A percentile compares a stretch with the other conserved stretches of the same genome.
phyloP scores from a whole-genome alignment of 2,329 filamentous ascomycete genomes.

The Ophiosphaerella korrae region DNA sequence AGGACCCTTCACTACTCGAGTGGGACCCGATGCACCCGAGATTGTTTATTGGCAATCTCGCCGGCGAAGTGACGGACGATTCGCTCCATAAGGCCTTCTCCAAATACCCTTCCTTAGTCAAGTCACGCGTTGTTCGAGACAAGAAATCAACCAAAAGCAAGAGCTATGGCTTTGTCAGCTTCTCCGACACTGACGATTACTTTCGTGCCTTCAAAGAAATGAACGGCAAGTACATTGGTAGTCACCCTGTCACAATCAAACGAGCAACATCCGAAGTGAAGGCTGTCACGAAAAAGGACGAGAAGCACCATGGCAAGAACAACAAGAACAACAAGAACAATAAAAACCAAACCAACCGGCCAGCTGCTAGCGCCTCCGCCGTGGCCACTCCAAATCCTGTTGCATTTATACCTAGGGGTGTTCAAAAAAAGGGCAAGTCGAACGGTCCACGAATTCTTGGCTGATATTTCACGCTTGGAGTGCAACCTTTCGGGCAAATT shows the following conservation, averaged over 20 bases:
- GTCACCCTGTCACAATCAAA: conserved; percentile 85
- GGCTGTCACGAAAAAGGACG: conserved; percentile 64
- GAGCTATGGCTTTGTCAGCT: conserved; percentile 95
- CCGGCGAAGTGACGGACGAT: conserved; percentile 96
- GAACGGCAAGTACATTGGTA: conserved; percentile 99
- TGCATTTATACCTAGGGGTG: conserved; percentile 34
- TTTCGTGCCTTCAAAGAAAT: conserved; percentile 97
- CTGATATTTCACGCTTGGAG: conserved; percentile 13
- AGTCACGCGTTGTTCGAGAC: conserved; percentile 91
- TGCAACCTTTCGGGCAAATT: too few species aligned
- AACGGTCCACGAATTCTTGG: conserved; percentile 33
- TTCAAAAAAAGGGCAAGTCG: conserved; percentile 42
- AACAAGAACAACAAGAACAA: conserved; percentile 54
- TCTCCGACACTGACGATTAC: conserved; percentile 93
- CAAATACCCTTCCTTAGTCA: conserved; percentile 84
- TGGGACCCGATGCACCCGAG: conserved; percentile 96
- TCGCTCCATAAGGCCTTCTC: conserved; percentile 92
- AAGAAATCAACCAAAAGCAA: conserved; percentile 96
- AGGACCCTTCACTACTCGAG: conserved; percentile 84
- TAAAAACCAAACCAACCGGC: conserved; percentile 17
- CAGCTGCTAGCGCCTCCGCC: conserved; percentile 14
- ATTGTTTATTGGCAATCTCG: conserved; percentile 94
- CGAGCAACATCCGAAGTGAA: conserved; percentile 93
- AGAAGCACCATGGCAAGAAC: conserved; percentile 45
- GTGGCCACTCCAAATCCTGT: conserved; percentile 19